Percentiles rank a stretch among this genome's conserved stretches.
These are phyloP conservation scores for Phytophthora colocasiae DNA, from an alignment of 352 stramenopile genomes.

Conservation along the genomic window DNA sequence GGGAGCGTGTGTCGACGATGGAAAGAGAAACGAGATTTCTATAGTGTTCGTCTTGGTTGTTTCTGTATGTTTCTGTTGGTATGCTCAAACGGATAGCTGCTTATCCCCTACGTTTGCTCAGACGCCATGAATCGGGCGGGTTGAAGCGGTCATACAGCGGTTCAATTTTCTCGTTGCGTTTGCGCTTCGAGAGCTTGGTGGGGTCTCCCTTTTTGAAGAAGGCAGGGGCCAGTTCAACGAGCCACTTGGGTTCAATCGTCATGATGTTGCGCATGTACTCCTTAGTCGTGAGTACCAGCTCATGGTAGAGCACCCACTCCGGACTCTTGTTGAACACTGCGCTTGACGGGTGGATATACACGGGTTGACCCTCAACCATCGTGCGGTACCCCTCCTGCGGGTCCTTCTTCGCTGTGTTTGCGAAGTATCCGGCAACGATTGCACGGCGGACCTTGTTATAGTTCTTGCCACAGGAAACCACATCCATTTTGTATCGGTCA, in stretches of 20 bases:
- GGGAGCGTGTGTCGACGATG: neutral
- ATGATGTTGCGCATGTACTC: slow-evolving; percentile 99
- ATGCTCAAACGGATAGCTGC: neutral
- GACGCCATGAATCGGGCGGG: slow-evolving; percentile 96
- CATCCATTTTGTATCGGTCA: slow-evolving; percentile 98
- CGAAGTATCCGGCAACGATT: slow-evolving; percentile 99
- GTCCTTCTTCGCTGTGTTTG: slow-evolving; percentile 99
- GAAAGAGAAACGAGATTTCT: slow-evolving; percentile 10
- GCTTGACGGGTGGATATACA: slow-evolving; percentile 99
- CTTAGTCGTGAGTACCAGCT: slow-evolving; percentile 95
- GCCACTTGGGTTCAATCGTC: slow-evolving; percentile 99
- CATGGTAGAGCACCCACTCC: slow-evolving; percentile 99
- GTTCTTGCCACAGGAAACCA: slow-evolving; percentile 96
- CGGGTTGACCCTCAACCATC: slow-evolving; percentile 97
- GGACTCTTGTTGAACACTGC: slow-evolving; percentile 99
- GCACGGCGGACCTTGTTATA: slow-evolving; percentile 98
- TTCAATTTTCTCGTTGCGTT: slow-evolving; percentile 99
- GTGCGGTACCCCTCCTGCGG: slow-evolving; percentile 98
- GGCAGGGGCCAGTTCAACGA: slow-evolving; percentile 96
- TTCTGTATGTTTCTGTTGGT: slow-evolving; percentile 17
- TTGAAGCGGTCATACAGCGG: slow-evolving; percentile 99
- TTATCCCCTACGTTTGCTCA: slow-evolving; percentile 96
- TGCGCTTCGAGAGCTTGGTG: slow-evolving; percentile 98
- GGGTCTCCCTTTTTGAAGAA: slow-evolving; percentile 98
- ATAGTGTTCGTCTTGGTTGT: slow-evolving; percentile 10